phyloP scores from a whole-genome alignment of 352 stramenopile genomes.

The Phytophthora pini region DNA sequence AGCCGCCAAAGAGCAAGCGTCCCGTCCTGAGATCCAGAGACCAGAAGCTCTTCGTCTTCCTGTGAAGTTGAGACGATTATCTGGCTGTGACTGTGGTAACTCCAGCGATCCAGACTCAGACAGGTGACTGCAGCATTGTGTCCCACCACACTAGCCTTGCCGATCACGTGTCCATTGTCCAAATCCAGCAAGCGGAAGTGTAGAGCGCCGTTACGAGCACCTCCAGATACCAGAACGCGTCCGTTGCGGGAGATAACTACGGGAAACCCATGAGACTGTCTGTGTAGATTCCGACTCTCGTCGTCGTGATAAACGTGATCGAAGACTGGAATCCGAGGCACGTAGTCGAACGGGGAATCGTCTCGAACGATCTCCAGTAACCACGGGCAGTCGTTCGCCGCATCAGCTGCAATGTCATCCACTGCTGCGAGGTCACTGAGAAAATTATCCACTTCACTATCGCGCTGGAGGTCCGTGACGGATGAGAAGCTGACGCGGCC shows the following conservation, averaged over 20 bases:
- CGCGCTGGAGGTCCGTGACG: slow-evolving; percentile 11
- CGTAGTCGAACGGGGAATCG: slow-evolving; percentile 80
- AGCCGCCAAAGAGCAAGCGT: slow-evolving; percentile 78
- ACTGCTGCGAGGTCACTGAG: slow-evolving; percentile 6
- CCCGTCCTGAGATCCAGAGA: slow-evolving; percentile 76
- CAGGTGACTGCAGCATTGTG: slow-evolving; percentile 78
- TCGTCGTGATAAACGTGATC: slow-evolving; percentile 43
- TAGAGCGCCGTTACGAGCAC: slow-evolving; percentile 73
- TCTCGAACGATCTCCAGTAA: slow-evolving; percentile 72
- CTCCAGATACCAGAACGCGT: slow-evolving; percentile 74
- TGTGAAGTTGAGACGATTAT: slow-evolving; percentile 39
- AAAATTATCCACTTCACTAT: slow-evolving; percentile 28
- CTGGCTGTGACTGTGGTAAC: slow-evolving; percentile 45
- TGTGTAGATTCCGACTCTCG: slow-evolving; percentile 18
- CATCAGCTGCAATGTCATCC: slow-evolving; percentile 7
- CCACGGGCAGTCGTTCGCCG: slow-evolving; percentile 61
- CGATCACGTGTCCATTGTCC: slow-evolving; percentile 83
- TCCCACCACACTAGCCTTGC: slow-evolving; percentile 82
- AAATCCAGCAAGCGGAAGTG: slow-evolving; percentile 81
- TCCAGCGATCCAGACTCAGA: slow-evolving; percentile 71
- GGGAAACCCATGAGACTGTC: slow-evolving; percentile 42
- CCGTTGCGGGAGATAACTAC: slow-evolving; percentile 75
- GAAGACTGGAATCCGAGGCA: slow-evolving; percentile 82
- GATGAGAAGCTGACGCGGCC: slow-evolving; percentile 22
- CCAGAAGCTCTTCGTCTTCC: slow-evolving; percentile 76